Percentiles rank a stretch among this genome's conserved stretches.
phyloP scores from a whole-genome alignment of 2,329 filamentous ascomycete genomes.

The Davidsoniella australis region DNA sequence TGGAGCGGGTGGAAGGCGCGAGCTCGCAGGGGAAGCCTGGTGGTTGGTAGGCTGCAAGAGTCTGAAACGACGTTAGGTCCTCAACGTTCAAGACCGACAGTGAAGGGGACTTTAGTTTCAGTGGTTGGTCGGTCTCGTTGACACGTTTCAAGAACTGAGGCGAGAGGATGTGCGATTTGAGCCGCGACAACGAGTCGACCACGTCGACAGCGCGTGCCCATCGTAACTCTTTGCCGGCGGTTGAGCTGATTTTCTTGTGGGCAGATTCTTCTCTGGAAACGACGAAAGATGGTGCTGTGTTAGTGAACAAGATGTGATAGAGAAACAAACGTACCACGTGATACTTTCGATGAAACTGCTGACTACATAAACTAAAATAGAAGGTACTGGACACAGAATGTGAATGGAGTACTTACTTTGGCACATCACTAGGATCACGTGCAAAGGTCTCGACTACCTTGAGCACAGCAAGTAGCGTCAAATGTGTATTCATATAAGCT shows the following conservation, averaged over 20 bases:
- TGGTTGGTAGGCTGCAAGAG: background rate
- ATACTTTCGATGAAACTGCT: no score
- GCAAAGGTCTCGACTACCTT: conserved; percentile 12
- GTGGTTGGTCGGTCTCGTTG: background rate
- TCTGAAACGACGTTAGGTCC: background rate
- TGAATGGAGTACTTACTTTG: conserved; percentile 9
- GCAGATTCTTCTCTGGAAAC: conserved; percentile 34
- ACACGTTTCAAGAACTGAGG: conserved; percentile 7
- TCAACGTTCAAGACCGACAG: background rate
- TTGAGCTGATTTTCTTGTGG: conserved; percentile 38
- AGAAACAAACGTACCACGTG: background rate
- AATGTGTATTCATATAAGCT: conserved; percentile 38
- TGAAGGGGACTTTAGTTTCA: background rate
- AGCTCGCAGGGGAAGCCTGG: background rate
- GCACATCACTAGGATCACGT: conserved; percentile 9
- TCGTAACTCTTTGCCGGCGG: conserved; percentile 41
- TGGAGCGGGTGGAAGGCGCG: background rate
- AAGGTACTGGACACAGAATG: background rate
- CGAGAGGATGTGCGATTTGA: conserved; percentile 10
- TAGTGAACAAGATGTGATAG: background rate
- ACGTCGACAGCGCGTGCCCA: conserved; percentile 20
- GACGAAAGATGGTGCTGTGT: background rate
- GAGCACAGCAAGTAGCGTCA: conserved; percentile 22
- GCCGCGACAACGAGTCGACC: conserved; percentile 1
- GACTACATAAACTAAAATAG: no score